Evolutionary conservation across 202 grass and related monocot species (phyloP).

Genomic region (Zoysia matrella): DNA sequence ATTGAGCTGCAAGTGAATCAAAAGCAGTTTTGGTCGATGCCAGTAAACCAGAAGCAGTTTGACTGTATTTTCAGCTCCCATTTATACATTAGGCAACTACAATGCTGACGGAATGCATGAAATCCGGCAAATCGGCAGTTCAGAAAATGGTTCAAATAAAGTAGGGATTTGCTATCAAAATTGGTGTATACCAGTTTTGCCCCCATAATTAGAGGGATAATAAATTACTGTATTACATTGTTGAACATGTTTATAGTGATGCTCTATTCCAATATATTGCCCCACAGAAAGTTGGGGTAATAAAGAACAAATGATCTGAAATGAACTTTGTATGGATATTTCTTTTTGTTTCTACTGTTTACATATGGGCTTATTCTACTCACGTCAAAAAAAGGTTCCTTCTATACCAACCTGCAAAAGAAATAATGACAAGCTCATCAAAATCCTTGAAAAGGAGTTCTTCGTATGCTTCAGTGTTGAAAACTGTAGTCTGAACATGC

Average conservation of each 20-base stretch:
- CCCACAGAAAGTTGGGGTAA: constrained; percentile 9
- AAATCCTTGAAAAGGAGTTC: too few relatives aligned
- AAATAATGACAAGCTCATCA: neutral
- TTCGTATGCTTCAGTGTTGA: too few relatives aligned
- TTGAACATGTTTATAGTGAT: neutral
- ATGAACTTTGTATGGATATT: constrained; percentile 25
- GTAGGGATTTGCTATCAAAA: neutral
- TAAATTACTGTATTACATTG: neutral
- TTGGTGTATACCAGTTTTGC: constrained; percentile 27
- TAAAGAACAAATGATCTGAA: constrained; percentile 8
- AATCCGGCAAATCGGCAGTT: constrained; percentile 28
- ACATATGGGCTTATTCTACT: constrained; percentile 43
- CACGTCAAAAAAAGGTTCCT: constrained; percentile 47
- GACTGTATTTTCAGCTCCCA: neutral
- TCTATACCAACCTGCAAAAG: constrained; percentile 63
- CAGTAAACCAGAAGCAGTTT: neutral
- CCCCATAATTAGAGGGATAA: neutral
- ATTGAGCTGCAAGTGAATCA: neutral
- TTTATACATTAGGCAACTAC: constrained; percentile 34
- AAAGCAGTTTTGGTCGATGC: neutral
- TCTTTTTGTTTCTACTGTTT: constrained; percentile 44
- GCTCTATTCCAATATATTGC: constrained; percentile 7
- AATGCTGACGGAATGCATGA: constrained; percentile 58
- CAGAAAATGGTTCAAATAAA: neutral
- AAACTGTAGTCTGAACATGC: too few relatives aligned